Percentiles rank a stretch among this genome's conserved stretches.
Evolutionary conservation across 2,329 filamentous ascomycete genomes (phyloP).

Genomic region (Ceratocystis lukuohia): DNA sequence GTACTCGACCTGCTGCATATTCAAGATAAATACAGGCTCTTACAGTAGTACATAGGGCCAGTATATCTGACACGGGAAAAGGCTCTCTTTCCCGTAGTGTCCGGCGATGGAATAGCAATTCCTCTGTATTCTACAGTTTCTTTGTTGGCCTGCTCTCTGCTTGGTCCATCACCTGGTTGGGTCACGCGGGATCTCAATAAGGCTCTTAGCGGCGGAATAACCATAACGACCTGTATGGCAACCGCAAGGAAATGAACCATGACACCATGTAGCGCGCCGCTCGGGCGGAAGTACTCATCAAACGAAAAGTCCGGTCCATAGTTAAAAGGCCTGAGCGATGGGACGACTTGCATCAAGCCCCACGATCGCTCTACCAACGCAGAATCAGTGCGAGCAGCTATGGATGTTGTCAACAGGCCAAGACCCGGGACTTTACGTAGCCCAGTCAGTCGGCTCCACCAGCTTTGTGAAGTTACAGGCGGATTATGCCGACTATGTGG

Average conservation of each 20-base stretch:
- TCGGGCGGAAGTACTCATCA: constrained; percentile 39
- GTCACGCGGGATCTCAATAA: constrained; percentile 33
- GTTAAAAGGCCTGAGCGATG: constrained; percentile 32
- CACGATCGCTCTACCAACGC: constrained; percentile 48
- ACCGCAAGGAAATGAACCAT: constrained; percentile 36
- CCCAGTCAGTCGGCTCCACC: constrained; percentile 38
- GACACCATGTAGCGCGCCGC: constrained; percentile 38
- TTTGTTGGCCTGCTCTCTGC: constrained; percentile 39
- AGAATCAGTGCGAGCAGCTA: constrained; percentile 37
- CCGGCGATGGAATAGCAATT: constrained; percentile 32
- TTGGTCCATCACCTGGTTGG: constrained; percentile 43
- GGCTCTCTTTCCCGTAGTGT: constrained; percentile 34
- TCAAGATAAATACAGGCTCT: constrained; percentile 25
- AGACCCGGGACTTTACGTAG: constrained; percentile 37
- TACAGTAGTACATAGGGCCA: constrained; percentile 53
- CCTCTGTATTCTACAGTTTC: constrained; percentile 52
- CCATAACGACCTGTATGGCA: constrained; percentile 33
- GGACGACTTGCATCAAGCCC: constrained; percentile 41
- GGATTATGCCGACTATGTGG: constrained; percentile 35
- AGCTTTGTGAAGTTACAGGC: constrained; percentile 25
- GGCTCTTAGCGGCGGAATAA: constrained; percentile 34
- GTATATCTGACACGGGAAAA: constrained; percentile 35
- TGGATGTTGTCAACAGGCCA: constrained; percentile 42
- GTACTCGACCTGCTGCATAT: background rate
- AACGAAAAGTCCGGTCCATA: constrained; percentile 52